These are phyloP conservation scores for Physocladia obscura DNA, from an alignment of 192 early-diverging fungal genomes.

Conservation along the genomic window DNA sequence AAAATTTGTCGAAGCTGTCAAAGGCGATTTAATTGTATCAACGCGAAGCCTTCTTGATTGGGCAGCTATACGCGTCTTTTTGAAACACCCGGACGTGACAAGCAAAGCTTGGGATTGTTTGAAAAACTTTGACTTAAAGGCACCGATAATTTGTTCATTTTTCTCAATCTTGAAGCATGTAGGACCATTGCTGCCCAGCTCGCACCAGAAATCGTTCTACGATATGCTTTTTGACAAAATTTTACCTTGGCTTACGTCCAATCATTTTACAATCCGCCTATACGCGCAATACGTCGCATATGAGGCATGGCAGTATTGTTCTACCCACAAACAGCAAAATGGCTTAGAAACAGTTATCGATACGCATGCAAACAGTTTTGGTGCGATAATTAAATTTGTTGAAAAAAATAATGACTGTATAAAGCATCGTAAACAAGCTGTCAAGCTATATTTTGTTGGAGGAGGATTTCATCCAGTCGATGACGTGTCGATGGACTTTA, in stretches of 20 bases:
- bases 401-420: constrained; percentile 41
- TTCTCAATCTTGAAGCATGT: constrained; percentile 43
- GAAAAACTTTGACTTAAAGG: constrained; percentile 32
- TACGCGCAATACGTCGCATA: constrained; percentile 33
- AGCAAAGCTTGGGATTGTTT: constrained; percentile 18
- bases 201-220: constrained; percentile 28
- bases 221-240: constrained; percentile 17
- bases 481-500: constrained; percentile 57
- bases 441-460: constrained; percentile 44
- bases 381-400: constrained; percentile 34
- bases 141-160: constrained; percentile 45
- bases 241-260: constrained; percentile 38
- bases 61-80: constrained; percentile 26
- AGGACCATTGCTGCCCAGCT: constrained; percentile 26
- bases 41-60: constrained; percentile 52
- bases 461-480: constrained; percentile 46
- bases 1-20: constrained; percentile 34
- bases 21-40: constrained; percentile 43
- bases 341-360: background rate
- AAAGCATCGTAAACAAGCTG: constrained; percentile 43
- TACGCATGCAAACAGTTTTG: constrained; percentile 2
- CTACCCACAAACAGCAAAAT: background rate
- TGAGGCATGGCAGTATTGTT: constrained; percentile 6
- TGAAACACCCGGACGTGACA: background rate
- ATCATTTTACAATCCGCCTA: constrained; percentile 43